Conservation (phyloP, 2,329 filamentous ascomycete genomes). For the Fusarium paranaense region DNA sequence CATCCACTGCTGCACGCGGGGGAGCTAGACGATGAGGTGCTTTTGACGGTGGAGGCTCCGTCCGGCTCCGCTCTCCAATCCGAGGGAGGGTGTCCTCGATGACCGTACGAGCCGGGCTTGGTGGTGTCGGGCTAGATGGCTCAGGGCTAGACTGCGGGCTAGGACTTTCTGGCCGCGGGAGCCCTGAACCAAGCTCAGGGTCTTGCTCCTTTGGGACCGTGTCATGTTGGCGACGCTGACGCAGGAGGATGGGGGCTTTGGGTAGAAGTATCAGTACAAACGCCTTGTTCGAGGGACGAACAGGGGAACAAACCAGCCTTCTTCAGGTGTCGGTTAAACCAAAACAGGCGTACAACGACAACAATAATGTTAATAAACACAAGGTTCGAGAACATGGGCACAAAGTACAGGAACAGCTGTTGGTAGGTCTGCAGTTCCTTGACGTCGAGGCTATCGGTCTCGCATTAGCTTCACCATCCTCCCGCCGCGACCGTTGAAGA, state of each 20-base stretch:
- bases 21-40: not conserved
- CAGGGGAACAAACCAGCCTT: slow-evolving; percentile 46
- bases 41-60: slow-evolving; percentile 17
- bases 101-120: not conserved
- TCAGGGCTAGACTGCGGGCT: slow-evolving; percentile 1
- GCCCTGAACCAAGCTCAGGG: slow-evolving; percentile 11
- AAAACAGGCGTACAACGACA: slow-evolving; percentile 59
- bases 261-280: not conserved
- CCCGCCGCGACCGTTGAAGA: not conserved
- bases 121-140: not conserved
- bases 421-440: slow-evolving; percentile 62
- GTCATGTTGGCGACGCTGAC: slow-evolving; percentile 6
- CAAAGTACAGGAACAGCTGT: slow-evolving; percentile 63
- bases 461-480: slow-evolving; percentile 14
- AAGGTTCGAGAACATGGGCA: slow-evolving; percentile 61
- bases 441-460: slow-evolving; percentile 57
- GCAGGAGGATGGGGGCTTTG: slow-evolving; percentile 32
- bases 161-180: not conserved
- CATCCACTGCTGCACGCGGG: not conserved
- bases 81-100: slow-evolving; percentile 14
- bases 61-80: slow-evolving; percentile 25
- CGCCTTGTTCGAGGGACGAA: too few relatives aligned
- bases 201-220: slow-evolving; percentile 1
- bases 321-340: slow-evolving; percentile 61
- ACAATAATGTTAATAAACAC: slow-evolving; percentile 63